These are phyloP conservation scores for Ophiostoma sp. DNA, from an alignment of 2,329 filamentous ascomycete genomes.

Conservation along the genomic window DNA sequence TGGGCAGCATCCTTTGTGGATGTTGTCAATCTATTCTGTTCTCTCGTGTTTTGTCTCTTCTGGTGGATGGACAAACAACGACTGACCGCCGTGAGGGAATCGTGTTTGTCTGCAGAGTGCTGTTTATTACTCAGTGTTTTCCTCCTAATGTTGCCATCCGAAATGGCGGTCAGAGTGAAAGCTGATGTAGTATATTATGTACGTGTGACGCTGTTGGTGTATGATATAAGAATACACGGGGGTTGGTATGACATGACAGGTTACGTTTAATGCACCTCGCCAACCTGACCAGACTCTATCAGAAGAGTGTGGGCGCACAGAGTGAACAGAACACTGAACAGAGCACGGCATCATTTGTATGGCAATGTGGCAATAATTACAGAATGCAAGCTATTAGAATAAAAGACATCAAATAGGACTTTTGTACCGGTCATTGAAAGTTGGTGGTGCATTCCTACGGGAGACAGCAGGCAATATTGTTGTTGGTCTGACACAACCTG, in stretches of 20 bases:
- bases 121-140: background rate
- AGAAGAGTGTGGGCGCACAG: too few relatives aligned
- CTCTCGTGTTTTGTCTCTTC: background rate
- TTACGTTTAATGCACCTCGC: background rate
- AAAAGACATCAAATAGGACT: too few relatives aligned
- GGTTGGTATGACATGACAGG: background rate
- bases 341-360: too few relatives aligned
- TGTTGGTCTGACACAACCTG: background rate
- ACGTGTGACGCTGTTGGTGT: background rate
- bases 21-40: slow-evolving; percentile 2
- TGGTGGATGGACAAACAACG: too few relatives aligned
- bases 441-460: background rate
- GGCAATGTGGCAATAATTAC: too few relatives aligned
- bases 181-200: background rate
- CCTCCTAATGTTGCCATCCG: background rate
- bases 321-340: too few relatives aligned
- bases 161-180: background rate
- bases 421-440: too few relatives aligned
- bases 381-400: too few relatives aligned
- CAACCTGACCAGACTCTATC: too few relatives aligned
- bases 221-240: background rate
- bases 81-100: too few relatives aligned
- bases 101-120: too few relatives aligned
- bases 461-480: background rate
- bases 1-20: background rate